Base-by-base conservation (phyloP, 495 filamentous ascomycete genomes). In the Penicillium riverlandense region DNA sequence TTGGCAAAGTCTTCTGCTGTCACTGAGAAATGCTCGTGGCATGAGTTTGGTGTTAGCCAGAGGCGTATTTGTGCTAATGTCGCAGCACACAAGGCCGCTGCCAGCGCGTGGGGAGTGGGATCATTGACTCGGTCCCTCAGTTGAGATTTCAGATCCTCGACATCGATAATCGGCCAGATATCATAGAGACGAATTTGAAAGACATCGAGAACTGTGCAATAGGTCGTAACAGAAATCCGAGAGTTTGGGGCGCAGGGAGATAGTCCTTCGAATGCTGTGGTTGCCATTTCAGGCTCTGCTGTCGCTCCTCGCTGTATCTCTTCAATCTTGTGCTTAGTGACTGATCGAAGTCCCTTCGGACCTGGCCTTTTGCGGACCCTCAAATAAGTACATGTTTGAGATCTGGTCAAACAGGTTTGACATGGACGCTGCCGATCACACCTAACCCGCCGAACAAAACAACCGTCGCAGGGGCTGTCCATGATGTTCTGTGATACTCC, bases 371-470 rank as follows among this genome's bases (percentile, higher is more conserved):
- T 49, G 38, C 50, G 50, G 22, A 53, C 43, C 29, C 48, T 46
- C 35, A 50, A 29, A 37, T 49, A 53, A 11, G 50, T 53, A 45
- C 50, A 53, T 10, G 5, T 33, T 32, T 53, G 50, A 11, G 15
- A 22, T 38, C 46, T 35, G 11, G 30, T 45, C 14, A 45, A 13
- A 37, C 50, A 53, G 9, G 46, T 35, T 31, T 44, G 36, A 37
- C 50, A 53, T 15, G 50, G 47, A 35, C 38, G 31, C 16, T 49
- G 42, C n/a, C 50, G 46, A 53, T 53, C 50, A 31, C 50, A 53
- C 32, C 40, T 53, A 8, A 53, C 50, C 12, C 50, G 41, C 6
- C 50, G 50, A 4, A 53, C 35, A 28, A 48, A 49, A 39, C 50
- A 53, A 12, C 46, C 38, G 38, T 53, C 50, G 29, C 50, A 53